Base-by-base conservation (phyloP, 2,329 filamentous ascomycete species). In the Diatrype stigma region DNA sequence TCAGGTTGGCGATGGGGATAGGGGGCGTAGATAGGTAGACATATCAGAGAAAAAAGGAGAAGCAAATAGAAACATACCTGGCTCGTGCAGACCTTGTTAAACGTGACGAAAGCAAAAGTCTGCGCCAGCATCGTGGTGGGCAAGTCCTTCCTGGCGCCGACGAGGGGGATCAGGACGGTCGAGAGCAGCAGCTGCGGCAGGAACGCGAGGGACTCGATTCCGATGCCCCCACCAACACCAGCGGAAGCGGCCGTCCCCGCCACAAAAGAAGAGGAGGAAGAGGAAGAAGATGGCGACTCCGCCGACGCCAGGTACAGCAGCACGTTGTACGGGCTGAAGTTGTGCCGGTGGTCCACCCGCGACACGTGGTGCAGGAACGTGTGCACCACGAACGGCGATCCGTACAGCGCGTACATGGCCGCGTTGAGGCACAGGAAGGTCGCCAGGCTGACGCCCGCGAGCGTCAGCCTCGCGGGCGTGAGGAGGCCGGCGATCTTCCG, bases 21-120 rank as follows among this genome's bases (percentile, higher is more conserved):
- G 12, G 12, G 12, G 10, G 17, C 12, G 14, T 2, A 22, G 6
- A 22, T 40, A 21, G 2, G 17, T 21, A 38, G 5, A 19, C 6
- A 47, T 40, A 7, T 17, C 4, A 10, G 14, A 12, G 23, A 23
- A 14, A 42, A 19, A 17, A 8, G 16, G 35, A 19, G 26, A 16
- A 17, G 30, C 4, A 7, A 40, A 30, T 21, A 28, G 37, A 22
- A 14, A 65, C 79, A 56, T 80, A 94, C 90, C 80, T 97, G 93
- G 64, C 91, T 96, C 3, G 94, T 99, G 78, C 93, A 97, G 55
- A 99, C 94, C 74, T 99, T 99, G 74, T 99, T 99, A 62, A 97
- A 97, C 0, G 91, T 86, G 3, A 97, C 94, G 70, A 99, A 99
- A 0, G 93, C 90, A 71, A 96, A 96, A 0, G 94, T 97, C 71